Percentiles rank a stretch among this genome's conserved stretches.
Conservation (phyloP, 2,329 filamentous ascomycete genomes). For the Calonectria hawksworthii region DNA sequence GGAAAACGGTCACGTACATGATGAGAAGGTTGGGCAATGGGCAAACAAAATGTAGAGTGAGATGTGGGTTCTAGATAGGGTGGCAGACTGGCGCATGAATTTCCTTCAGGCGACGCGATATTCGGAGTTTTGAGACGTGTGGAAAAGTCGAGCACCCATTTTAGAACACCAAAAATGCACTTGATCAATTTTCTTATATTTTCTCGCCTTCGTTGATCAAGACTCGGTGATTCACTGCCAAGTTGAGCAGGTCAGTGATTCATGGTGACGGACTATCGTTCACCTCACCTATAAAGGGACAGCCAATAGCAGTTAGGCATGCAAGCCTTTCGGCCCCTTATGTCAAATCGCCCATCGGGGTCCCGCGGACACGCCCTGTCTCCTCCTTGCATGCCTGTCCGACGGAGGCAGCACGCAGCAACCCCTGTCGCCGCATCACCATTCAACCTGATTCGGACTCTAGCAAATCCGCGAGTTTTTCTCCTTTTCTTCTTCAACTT, state of each 20-base stretch:
- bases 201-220: background rate
- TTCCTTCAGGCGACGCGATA: slow-evolving; percentile 26
- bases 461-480: background rate
- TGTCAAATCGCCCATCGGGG: background rate
- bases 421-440: background rate
- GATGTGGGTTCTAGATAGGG: slow-evolving; percentile 31
- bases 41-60: slow-evolving; percentile 14
- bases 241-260: background rate
- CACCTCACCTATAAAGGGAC: background rate
- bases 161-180: slow-evolving; percentile 40
- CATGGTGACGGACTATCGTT: too few relatives aligned
- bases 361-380: background rate
- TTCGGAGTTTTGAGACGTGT: slow-evolving; percentile 45
- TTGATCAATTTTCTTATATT: slow-evolving; percentile 22
- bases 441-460: background rate
- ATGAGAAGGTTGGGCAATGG: background rate
- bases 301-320: background rate
- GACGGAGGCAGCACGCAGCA: background rate
- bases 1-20: slow-evolving; percentile 9
- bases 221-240: background rate
- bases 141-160: slow-evolving; percentile 41
- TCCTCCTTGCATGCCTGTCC: background rate
- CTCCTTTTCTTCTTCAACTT: background rate
- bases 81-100: slow-evolving; percentile 40
- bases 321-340: background rate